Evolutionary conservation across 495 filamentous ascomycete species (phyloP).

Genomic region (Xylaria scruposa): DNA sequence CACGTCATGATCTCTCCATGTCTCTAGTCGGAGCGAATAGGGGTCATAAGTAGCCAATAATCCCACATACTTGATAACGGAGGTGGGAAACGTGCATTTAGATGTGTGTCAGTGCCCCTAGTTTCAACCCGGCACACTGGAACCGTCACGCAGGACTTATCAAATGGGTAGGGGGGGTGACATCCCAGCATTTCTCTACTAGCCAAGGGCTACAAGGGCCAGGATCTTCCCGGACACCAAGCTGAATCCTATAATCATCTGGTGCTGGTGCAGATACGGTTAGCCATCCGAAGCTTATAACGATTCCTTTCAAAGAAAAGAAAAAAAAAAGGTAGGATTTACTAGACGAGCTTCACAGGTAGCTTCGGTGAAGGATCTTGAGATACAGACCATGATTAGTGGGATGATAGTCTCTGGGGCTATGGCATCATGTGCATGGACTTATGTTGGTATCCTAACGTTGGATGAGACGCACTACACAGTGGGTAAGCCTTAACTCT

Average conservation of each 20-base stretch:
- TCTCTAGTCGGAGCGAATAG: not conserved
- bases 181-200: not conserved
- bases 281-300: not conserved
- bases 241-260: not conserved
- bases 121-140: slow-evolving; percentile 11
- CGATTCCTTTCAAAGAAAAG: not conserved
- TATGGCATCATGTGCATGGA: not conserved
- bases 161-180: not conserved
- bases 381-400: not conserved
- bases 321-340: not conserved
- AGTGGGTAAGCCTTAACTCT: not conserved
- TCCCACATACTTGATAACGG: not conserved
- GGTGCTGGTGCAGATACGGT: not conserved
- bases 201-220: slow-evolving; percentile 3
- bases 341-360: not conserved
- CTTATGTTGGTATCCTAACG: not conserved
- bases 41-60: not conserved
- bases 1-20: not conserved
- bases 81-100: not conserved
- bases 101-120: not conserved
- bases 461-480: not conserved
- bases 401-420: not conserved
- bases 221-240: not conserved
- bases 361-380: not conserved
- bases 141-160: slow-evolving; percentile 7